Conservation (phyloP, 306 rosid genomes). For the Quercus variabilis region DNA sequence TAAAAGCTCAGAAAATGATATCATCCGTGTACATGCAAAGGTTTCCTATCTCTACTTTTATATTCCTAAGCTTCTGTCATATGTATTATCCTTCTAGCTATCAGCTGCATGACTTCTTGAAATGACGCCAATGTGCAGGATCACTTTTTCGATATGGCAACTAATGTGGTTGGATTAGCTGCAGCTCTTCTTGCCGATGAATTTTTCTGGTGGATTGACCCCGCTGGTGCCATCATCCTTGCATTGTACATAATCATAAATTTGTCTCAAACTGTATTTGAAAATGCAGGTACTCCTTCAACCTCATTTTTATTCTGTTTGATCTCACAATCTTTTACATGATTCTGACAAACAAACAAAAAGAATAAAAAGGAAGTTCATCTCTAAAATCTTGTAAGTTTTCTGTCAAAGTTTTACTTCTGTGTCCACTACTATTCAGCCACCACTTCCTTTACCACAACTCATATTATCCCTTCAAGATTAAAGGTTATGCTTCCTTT, state of each 20-base stretch:
- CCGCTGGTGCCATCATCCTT: constrained; percentile 80
- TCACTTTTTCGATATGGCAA: constrained; percentile 91
- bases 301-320: not conserved
- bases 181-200: constrained; percentile 89
- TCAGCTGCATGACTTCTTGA: constrained; percentile 3
- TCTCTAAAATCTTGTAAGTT: not conserved
- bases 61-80: not conserved
- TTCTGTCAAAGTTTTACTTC: not conserved
- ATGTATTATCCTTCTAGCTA: not conserved
- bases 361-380: not conserved
- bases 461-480: not conserved
- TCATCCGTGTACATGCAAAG: constrained; percentile 83
- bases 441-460: not conserved
- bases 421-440: not conserved
- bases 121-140: constrained; percentile 47
- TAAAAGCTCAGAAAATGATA: constrained; percentile 70
- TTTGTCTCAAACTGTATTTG: constrained; percentile 89
- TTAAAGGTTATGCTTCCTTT: not conserved
- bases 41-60: constrained; percentile 26
- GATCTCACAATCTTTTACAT: not conserved
- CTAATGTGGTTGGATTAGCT: constrained; percentile 76
- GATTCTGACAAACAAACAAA: not conserved
- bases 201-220: constrained; percentile 93
- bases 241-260: constrained; percentile 79
- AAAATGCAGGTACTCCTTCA: constrained; percentile 66